A percentile compares a stretch with the other conserved stretches of the same genome.
These are phyloP conservation scores for Diaporthe citrichinensis DNA, from an alignment of 2,329 filamentous ascomycete species.

Conservation along the genomic window DNA sequence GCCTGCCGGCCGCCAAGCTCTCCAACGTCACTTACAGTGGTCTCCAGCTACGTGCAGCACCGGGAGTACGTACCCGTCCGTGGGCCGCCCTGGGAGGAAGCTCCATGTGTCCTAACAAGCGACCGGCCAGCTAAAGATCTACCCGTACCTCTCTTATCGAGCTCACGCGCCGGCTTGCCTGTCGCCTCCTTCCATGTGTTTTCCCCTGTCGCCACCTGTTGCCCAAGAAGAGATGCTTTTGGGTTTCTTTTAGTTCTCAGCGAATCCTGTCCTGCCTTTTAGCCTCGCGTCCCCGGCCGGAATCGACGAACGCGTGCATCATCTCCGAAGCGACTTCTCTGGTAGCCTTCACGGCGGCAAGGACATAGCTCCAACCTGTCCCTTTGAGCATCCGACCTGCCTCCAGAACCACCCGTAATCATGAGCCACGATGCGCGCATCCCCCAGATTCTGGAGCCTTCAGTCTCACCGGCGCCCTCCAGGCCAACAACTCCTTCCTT, in stretches of 20 bases:
- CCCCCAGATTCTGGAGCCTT: conserved; percentile 46
- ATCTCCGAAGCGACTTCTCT: conserved; percentile 20
- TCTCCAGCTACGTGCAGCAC: neutral
- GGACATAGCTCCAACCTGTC: conserved; percentile 18
- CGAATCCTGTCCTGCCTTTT: conserved; percentile 6
- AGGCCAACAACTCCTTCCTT: conserved; percentile 47
- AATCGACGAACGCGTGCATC: conserved; percentile 30
- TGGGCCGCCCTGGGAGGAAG: conserved; percentile 28
- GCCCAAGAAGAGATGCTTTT: conserved; percentile 19
- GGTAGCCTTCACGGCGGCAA: neutral
- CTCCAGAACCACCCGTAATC: conserved; percentile 28
- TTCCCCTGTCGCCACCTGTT: conserved; percentile 4
- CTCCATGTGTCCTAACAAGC: conserved; percentile 40
- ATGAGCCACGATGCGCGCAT: conserved; percentile 46
- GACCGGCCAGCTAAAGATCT: conserved; percentile 22
- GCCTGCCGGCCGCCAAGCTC: conserved; percentile 36
- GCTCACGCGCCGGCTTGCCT: conserved; percentile 23
- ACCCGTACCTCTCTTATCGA: conserved; percentile 24
- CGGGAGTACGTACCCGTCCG: conserved; percentile 13
- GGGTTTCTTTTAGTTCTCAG: neutral
- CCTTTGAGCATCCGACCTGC: neutral
- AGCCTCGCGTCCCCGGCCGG: conserved; percentile 10
- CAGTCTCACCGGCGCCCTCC: conserved; percentile 43
- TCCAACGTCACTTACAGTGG: conserved; percentile 6
- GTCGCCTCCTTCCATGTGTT: conserved; percentile 6